A percentile compares a stretch with the other conserved stretches of the same genome.
These are phyloP conservation scores for Dendrobium officinale DNA, from an alignment of 106 monocot genomes.

Conservation along the genomic window DNA sequence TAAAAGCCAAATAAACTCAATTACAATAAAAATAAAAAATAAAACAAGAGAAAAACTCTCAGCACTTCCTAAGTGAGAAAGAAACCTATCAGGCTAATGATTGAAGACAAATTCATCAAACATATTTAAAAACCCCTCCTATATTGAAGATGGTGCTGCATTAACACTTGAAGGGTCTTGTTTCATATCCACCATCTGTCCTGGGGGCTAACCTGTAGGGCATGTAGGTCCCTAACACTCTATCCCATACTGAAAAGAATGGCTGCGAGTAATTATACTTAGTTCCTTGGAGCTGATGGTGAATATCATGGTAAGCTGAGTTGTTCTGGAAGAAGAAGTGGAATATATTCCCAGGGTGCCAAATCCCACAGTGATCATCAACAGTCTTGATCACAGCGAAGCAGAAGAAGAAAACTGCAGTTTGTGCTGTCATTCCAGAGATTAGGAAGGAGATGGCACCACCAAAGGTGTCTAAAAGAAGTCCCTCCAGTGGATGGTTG, in stretches of 20 bases:
- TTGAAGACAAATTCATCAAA: too few relatives aligned
- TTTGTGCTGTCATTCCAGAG: slow-evolving; percentile 8
- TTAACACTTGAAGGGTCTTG: neutral
- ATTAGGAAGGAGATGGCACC: slow-evolving; percentile 3
- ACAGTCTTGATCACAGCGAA: neutral
- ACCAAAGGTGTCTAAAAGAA: slow-evolving; percentile 1
- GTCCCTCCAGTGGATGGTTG: slow-evolving; percentile 1
- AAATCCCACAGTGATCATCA: neutral
- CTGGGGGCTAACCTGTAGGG: slow-evolving; percentile 6
- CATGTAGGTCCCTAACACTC: slow-evolving; percentile 14
- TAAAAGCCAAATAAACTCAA: too few relatives aligned
- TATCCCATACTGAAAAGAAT: slow-evolving; percentile 18
- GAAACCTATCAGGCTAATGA: too few relatives aligned
- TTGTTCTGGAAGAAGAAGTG: slow-evolving; percentile 8
- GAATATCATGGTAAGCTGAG: slow-evolving; percentile 3
- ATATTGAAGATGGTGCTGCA: too few relatives aligned
- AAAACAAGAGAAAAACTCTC: too few relatives aligned
- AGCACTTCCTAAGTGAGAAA: too few relatives aligned
- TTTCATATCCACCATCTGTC: slow-evolving; percentile 8
- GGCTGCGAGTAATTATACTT: slow-evolving; percentile 20
- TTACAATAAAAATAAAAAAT: too few relatives aligned
- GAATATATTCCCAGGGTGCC: neutral
- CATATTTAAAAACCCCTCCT: too few relatives aligned
- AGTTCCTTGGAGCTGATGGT: slow-evolving; percentile 12
- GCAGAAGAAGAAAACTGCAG: slow-evolving; percentile 8